phyloP scores from a whole-genome alignment of 306 rosid genomes.

The Vigna unguiculata region DNA sequence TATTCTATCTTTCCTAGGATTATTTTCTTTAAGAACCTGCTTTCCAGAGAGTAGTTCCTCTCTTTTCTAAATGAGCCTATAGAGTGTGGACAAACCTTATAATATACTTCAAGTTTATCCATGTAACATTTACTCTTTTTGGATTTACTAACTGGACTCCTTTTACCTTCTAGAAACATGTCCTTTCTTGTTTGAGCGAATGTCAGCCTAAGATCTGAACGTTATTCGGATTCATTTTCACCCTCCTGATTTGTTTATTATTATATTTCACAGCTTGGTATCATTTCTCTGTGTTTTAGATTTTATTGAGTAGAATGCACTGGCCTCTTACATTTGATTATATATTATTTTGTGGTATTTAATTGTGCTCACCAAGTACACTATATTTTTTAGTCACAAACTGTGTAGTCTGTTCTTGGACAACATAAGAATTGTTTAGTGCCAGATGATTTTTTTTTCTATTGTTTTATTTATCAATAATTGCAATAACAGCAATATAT shows the following conservation, averaged over 20 bases:
- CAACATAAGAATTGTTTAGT: constrained; percentile 7
- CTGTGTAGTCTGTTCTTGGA: constrained; percentile 16
- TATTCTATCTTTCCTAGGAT: not conserved
- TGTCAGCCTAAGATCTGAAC: constrained; percentile 14
- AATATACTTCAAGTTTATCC: not conserved
- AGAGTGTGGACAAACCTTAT: not conserved
- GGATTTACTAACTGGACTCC: not conserved
- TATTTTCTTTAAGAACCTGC: not conserved
- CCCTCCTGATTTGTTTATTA: not conserved
- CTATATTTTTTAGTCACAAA: constrained; percentile 4
- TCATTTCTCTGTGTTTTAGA: constrained; percentile 21
- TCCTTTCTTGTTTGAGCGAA: not conserved
- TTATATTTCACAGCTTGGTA: not conserved
- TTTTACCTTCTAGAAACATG: not conserved
- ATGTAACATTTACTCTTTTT: not conserved
- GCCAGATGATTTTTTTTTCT: not conserved
- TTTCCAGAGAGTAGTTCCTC: not conserved
- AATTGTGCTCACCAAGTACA: not conserved
- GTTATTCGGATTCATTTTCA: not conserved
- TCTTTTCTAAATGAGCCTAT: not conserved
- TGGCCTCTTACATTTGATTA: not conserved
- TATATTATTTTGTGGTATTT: not conserved
- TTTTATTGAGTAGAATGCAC: not conserved
- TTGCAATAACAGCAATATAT: not conserved
- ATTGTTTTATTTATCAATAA: not conserved